phyloP scores from a whole-genome alignment of 805 yeast species.

The Candida verbasci region DNA sequence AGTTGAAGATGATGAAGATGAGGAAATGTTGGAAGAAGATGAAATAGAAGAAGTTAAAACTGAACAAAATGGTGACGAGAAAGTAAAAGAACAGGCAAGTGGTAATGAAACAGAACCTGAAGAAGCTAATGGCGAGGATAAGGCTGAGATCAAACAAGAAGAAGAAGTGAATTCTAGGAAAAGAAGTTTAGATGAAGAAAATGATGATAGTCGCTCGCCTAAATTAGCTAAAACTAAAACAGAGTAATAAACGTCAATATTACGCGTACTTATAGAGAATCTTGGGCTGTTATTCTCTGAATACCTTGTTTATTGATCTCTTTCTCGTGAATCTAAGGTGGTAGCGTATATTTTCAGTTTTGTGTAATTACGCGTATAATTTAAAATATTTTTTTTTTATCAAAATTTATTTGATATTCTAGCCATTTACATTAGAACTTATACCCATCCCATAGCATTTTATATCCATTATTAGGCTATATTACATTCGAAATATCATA shows the following conservation, averaged over 20 bases:
- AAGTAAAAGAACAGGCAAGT: not conserved
- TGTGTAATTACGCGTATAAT: conserved; percentile 2
- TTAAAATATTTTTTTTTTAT: conserved; percentile 1
- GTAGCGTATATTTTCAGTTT: not conserved
- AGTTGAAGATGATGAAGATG: conserved; percentile 6
- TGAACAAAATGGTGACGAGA: not conserved
- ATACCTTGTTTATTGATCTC: too few relatives aligned
- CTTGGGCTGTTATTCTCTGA: too few relatives aligned
- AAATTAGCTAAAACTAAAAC: not conserved
- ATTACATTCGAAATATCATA: too few relatives aligned
- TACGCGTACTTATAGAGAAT: too few relatives aligned
- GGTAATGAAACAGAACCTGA: not conserved
- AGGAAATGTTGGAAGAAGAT: conserved; percentile 3
- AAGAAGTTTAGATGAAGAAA: not conserved
- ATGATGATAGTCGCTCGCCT: not conserved
- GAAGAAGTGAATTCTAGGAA: not conserved
- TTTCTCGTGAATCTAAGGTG: too few relatives aligned
- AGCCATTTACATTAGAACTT: too few relatives aligned
- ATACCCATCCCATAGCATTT: too few relatives aligned
- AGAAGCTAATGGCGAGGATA: not conserved
- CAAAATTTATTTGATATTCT: not conserved
- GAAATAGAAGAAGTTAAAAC: conserved; percentile 1
- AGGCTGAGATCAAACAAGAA: too few relatives aligned
- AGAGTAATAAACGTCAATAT: not conserved
- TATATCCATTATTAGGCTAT: too few relatives aligned